Conservation (phyloP, 768 basidiomycete genomes). For the Fomitopsis pulvina region DNA sequence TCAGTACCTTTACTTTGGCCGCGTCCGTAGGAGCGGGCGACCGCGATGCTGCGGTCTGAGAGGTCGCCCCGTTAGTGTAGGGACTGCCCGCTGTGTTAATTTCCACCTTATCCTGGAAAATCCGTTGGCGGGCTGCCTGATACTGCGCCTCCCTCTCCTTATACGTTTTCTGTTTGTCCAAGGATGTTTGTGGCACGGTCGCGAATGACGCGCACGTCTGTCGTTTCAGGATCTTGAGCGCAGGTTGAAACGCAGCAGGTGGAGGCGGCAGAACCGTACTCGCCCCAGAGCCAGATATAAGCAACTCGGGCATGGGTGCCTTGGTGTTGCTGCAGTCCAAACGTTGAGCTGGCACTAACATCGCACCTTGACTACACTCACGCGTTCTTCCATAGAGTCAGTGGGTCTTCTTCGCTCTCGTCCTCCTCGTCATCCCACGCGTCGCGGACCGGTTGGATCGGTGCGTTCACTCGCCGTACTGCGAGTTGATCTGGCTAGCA, state of each 20-base stretch:
- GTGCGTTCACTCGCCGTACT: background rate
- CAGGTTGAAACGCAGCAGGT: constrained; percentile 50
- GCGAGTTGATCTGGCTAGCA: background rate
- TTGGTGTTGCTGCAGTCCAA: constrained; percentile 42
- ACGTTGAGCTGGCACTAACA: constrained; percentile 12
- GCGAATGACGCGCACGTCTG: constrained; percentile 32
- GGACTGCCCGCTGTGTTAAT: background rate
- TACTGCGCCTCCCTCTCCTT: constrained; percentile 70
- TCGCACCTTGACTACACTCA: constrained; percentile 29
- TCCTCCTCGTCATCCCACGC: constrained; percentile 60
- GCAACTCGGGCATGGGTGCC: constrained; percentile 60
- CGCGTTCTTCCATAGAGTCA: constrained; percentile 66
- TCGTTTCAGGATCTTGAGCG: constrained; percentile 69
- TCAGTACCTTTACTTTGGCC: background rate
- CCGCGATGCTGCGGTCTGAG: background rate
- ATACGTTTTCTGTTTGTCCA: constrained; percentile 31
- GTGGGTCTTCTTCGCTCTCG: constrained; percentile 38
- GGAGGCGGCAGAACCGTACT: constrained; percentile 36
- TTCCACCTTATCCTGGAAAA: constrained; percentile 37
- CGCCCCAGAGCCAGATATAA: constrained; percentile 37
- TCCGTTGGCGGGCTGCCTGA: constrained; percentile 65
- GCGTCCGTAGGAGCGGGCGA: background rate
- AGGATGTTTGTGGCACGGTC: constrained; percentile 10
- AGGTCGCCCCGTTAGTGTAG: background rate
- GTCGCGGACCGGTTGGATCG: constrained; percentile 28